Evolutionary conservation across 192 early-diverging fungal species (phyloP).

Genomic region (Coemansia sp.): DNA sequence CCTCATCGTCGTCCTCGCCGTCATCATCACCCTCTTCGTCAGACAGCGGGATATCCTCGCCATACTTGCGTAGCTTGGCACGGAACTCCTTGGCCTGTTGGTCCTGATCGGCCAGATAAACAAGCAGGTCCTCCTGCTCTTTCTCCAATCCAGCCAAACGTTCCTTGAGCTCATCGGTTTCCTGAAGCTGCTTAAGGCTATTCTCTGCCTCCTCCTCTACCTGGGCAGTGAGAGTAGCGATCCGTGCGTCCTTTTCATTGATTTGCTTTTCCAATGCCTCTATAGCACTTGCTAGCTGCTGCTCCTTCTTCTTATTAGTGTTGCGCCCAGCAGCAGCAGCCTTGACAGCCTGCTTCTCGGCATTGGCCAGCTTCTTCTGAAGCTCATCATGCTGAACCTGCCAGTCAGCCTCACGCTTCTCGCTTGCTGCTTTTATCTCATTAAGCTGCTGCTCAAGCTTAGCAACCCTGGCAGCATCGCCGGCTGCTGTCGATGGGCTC

Average conservation of each 20-base stretch:
- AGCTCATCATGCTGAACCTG: constrained; percentile 25
- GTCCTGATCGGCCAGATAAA: constrained; percentile 83
- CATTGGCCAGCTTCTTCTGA: constrained; percentile 37
- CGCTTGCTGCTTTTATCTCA: constrained; percentile 11
- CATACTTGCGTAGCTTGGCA: constrained; percentile 50
- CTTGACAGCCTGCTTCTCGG: constrained; percentile 49
- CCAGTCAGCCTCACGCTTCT: constrained; percentile 17
- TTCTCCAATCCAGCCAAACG: constrained; percentile 47
- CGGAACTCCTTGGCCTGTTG: constrained; percentile 57
- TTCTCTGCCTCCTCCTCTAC: constrained; percentile 60
- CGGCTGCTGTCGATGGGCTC: too few relatives aligned
- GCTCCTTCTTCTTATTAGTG: constrained; percentile 50
- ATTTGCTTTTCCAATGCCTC: constrained; percentile 17
- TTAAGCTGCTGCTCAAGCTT: constrained; percentile 30
- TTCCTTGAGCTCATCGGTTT: constrained; percentile 42
- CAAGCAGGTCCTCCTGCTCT: constrained; percentile 82
- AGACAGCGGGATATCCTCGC: constrained; percentile 48
- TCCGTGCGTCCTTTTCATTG: constrained; percentile 43
- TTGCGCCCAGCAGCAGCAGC: constrained; percentile 45
- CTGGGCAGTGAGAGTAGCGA: constrained; percentile 44
- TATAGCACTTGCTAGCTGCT: constrained; percentile 30
- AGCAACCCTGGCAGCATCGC: constrained; percentile 5
- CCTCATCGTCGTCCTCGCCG: constrained; percentile 49
- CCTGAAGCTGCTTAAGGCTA: constrained; percentile 12
- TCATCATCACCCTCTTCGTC: constrained; percentile 60